Evolutionary conservation across 495 filamentous ascomycete genomes (phyloP), one percentile per base, ranked within the genome.

Genomic region (Aspergillus heteromorphus): DNA sequence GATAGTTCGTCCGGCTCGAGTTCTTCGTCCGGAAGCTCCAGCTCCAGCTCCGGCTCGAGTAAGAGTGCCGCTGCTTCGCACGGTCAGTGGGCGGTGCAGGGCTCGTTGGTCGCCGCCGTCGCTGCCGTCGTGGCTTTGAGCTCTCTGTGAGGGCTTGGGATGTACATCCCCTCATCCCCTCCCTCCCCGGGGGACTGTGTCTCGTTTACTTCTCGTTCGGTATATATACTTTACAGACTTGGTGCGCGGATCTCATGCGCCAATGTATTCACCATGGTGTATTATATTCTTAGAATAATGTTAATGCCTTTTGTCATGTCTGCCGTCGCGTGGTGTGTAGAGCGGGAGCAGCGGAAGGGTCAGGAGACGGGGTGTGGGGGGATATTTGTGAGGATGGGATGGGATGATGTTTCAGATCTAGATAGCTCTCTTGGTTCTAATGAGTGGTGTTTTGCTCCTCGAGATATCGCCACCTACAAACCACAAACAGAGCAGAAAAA

Each of bases 51-150:
- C 3, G 41, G 41, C 58, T 67, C 72, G 14, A 58, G 77, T n/a
- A 70, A 54, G 47, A 55, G 57, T 29, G 72, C 74, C 42, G 73
- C 71, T 21, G 55, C 67, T 18, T 65, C 65, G 4, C 64, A 68
- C 45, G 69, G 65, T 50, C 76, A 78, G 63, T 70, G 67, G 34
- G 71, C 78, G 30, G 57, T 81, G 52, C 63, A 72, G 43, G 75
- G 79, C 25, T 82, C 81, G n/a, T 64, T 82, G 63, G 76, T 85
- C 55, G 81, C 79, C 11, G 79, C 79, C 31, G 52, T 83, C 36
- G 73, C 82, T 38, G 80, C 81, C 2, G 62, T 83, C 18, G 69
- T 81, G 30, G 82, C 69, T 50, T 66, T 83, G 56, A 67, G 83
- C 47, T 73, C 76, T 53, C 57, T 83, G 67, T 84, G 75, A 75